These are phyloP conservation scores for Globisporangium orthogonon DNA, from an alignment of 352 stramenopile genomes.

Conservation along the genomic window DNA sequence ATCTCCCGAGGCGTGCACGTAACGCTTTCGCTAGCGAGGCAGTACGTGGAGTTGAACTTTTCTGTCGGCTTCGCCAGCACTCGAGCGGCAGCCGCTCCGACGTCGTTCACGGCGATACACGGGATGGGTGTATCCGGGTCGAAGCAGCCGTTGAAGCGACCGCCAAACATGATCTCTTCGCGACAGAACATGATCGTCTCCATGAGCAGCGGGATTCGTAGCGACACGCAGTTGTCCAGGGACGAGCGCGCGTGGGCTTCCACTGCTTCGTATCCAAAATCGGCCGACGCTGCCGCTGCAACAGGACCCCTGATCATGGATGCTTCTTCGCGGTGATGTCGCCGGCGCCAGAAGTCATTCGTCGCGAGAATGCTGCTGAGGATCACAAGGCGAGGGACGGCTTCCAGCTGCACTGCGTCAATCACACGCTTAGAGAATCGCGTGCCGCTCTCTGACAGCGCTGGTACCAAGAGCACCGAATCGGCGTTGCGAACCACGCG, in stretches of 20 bases:
- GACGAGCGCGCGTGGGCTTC: slow-evolving; percentile 51
- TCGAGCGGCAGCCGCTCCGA: slow-evolving; percentile 40
- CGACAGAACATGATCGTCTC: slow-evolving; percentile 70
- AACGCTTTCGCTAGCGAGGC: slow-evolving; percentile 30
- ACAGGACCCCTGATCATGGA: too few relatives aligned
- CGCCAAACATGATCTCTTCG: slow-evolving; percentile 67
- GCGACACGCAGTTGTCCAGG: slow-evolving; percentile 40
- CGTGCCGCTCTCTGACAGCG: slow-evolving; percentile 47
- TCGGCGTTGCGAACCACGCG: slow-evolving; percentile 64
- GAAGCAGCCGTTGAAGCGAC: slow-evolving; percentile 54
- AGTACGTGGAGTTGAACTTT: slow-evolving; percentile 55
- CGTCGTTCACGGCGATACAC: slow-evolving; percentile 62
- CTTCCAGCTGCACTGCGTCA: slow-evolving; percentile 38
- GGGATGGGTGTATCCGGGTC: slow-evolving; percentile 34
- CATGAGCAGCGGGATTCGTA: slow-evolving; percentile 71
- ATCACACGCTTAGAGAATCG: slow-evolving; percentile 63
- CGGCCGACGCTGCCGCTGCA: slow-evolving; percentile 10
- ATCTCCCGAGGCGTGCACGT: slow-evolving; percentile 44
- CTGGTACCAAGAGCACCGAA: slow-evolving; percentile 55
- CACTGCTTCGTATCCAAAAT: slow-evolving; percentile 50
- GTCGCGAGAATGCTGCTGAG: slow-evolving; percentile 60
- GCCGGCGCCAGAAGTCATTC: slow-evolving; percentile 22
- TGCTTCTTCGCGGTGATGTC: not conserved
- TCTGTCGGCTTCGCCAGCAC: slow-evolving; percentile 36
- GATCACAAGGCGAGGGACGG: slow-evolving; percentile 49